Percentiles rank a stretch among this genome's conserved stretches.
Evolutionary conservation across 305 asterid genomes (phyloP).

Genomic region (Fraxinus albicans): DNA sequence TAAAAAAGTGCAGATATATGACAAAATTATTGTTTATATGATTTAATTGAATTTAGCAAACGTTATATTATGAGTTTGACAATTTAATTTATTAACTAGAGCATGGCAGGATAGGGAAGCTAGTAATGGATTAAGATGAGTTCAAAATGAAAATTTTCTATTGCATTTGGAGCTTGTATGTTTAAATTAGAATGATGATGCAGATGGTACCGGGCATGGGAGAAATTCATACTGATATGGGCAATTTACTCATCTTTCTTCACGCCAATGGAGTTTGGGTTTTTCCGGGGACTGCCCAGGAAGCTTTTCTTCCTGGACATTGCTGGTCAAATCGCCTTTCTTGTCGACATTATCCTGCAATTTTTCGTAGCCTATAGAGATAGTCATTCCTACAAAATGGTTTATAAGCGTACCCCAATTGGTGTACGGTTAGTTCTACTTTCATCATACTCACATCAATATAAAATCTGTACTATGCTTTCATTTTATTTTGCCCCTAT

Average conservation of each 20-base stretch:
- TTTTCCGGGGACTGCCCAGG: constrained; percentile 81
- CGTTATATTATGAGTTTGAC: not conserved
- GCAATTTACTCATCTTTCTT: constrained; percentile 85
- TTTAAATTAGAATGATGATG: constrained; percentile 25
- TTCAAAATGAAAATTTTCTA: not conserved
- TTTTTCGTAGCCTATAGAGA: constrained; percentile 83
- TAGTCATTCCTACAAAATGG: constrained; percentile 70
- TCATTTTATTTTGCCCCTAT: not conserved
- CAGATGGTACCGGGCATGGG: constrained; percentile 92
- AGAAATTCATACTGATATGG: constrained; percentile 77
- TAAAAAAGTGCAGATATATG: not conserved
- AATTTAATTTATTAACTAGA: not conserved
- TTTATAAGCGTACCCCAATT: constrained; percentile 55
- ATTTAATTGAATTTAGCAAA: not conserved
- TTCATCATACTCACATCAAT: not conserved
- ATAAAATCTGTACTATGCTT: not conserved
- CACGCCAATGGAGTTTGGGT: constrained; percentile 91
- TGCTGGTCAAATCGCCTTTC: constrained; percentile 74
- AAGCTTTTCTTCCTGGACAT: constrained; percentile 71
- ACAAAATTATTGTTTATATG: not conserved
- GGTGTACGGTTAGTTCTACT: constrained; percentile 58
- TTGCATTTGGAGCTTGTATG: not conserved
- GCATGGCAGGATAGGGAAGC: not conserved
- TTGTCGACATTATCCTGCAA: constrained; percentile 66
- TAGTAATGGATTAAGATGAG: not conserved